Base-by-base conservation (phyloP, 1,284 basidiomycete genomes). In the Leccinum pallidistipes region DNA sequence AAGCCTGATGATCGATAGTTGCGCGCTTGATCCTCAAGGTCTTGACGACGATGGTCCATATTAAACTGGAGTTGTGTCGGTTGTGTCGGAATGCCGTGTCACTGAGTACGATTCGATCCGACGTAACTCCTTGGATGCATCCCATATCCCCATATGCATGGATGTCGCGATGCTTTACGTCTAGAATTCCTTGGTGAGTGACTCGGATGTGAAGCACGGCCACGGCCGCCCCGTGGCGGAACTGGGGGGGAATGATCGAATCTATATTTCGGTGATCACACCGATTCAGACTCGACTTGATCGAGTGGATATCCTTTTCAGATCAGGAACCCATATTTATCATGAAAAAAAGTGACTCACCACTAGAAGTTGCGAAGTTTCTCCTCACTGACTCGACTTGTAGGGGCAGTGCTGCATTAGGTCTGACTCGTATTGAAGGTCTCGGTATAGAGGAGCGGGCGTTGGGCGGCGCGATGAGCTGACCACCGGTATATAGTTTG, bases 1-100 rank as follows among this genome's bases (percentile, higher is more conserved):
- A 21, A 21, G 34, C 31, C 18, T 31, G 21, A 31, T 31, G 57
- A 59, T 59, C n/a, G 56, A 59, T 59, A 27, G 10, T 55, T 47
- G 52, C 45, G 5, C 24, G 4, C 51, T 50, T 29, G 31, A 59
- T 59, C 18, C 31, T 3, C 55, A 24, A 58, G 31, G 16, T 32
- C 29, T 11, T 34, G 31, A 58, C 4, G 31, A 56, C 2, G 11
- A 18, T 54, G 3, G 49, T 14, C 14, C 6, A n/a, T 9, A 24
- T 50, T 24, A 27, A 16, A 24, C 14, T 50, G 24, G 24, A 27
- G 27, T 50, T 27, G 49, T 50, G 16, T 45, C 49, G 16, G 27
- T 50, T 27, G 49, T 50, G 16, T 45, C 49, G 16, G 24, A 50
- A n/a, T 12, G 24, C 27, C 5, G 14, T 27, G 49, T 29, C 21